Evolutionary conservation across 2,329 filamentous ascomycete genomes (phyloP).

Genomic region (Colletotrichum trifolii): DNA sequence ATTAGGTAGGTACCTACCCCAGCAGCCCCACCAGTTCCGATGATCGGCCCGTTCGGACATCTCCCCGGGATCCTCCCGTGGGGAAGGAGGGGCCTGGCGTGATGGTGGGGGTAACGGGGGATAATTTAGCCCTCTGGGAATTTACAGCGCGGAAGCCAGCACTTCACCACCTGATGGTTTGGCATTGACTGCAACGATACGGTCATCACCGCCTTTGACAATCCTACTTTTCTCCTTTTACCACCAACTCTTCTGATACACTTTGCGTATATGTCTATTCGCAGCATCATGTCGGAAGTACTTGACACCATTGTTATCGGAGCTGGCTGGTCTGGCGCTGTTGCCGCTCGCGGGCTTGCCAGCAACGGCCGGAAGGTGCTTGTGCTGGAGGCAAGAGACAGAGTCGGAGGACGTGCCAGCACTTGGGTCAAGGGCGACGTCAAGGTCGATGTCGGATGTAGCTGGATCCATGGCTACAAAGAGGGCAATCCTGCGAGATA

Average conservation of each 20-base stretch:
- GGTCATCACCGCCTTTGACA: too few species aligned
- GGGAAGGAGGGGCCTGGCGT: conserved; percentile 5
- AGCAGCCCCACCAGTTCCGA: conserved; percentile 26
- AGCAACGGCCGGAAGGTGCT: conserved; percentile 29
- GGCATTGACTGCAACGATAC: too few species aligned
- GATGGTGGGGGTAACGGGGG: conserved; percentile 19
- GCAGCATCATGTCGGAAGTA: conserved; percentile 24
- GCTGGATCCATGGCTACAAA: conserved; percentile 33
- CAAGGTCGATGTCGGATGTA: conserved; percentile 33
- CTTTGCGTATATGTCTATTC: conserved; percentile 19
- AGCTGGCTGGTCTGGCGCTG: conserved; percentile 32
- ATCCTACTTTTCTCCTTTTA: background rate
- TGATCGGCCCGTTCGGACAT: conserved; percentile 36
- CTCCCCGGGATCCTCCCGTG: conserved; percentile 29
- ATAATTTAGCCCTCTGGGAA: background rate
- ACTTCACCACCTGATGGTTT: too few species aligned
- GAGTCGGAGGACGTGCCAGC: conserved; percentile 34
- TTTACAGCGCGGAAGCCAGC: too few species aligned
- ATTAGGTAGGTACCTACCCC: background rate
- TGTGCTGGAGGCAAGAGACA: conserved; percentile 34
- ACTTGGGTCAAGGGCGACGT: conserved; percentile 33
- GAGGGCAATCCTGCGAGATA: conserved; percentile 33
- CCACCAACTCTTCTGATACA: background rate
- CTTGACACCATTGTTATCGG: conserved; percentile 35
- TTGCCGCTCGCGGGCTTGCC: conserved; percentile 29